Percentiles rank a stretch among this genome's conserved stretches.
These are phyloP conservation scores for Termitomyces sp. DNA, from an alignment of 768 basidiomycete species.

Conservation along the genomic window DNA sequence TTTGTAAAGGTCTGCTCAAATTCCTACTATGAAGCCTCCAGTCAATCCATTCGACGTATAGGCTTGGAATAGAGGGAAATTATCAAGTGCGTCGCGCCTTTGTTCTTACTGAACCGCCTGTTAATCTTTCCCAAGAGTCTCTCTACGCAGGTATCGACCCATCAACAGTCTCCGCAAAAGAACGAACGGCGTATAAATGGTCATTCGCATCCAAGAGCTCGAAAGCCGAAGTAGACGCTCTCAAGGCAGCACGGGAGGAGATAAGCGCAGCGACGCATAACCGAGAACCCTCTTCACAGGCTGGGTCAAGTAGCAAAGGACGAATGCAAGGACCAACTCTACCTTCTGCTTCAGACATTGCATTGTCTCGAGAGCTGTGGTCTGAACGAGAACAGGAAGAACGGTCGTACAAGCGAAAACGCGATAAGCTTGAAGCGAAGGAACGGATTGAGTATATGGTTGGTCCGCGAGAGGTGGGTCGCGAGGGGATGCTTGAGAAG, in stretches of 20 bases:
- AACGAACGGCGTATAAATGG: constrained; percentile 87
- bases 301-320: constrained; percentile 25
- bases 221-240: constrained; percentile 51
- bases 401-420: constrained; percentile 58
- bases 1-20: constrained; percentile 67
- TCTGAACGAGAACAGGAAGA: constrained; percentile 51
- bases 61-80: constrained; percentile 81
- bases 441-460: constrained; percentile 74
- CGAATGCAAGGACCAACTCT: constrained; percentile 65
- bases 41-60: constrained; percentile 21
- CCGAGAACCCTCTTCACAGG: constrained; percentile 13
- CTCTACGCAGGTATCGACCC: constrained; percentile 62
- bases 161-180: constrained; percentile 50
- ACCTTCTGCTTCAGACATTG: constrained; percentile 65
- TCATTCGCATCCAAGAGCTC: constrained; percentile 69
- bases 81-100: constrained; percentile 46
- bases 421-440: constrained; percentile 60
- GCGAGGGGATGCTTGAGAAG: constrained; percentile 86
- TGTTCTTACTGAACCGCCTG: not conserved
- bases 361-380: constrained; percentile 61
- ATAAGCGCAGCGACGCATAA: constrained; percentile 50
- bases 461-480: constrained; percentile 76
- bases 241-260: constrained; percentile 56
- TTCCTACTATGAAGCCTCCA: not conserved
- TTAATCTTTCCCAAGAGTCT: constrained; percentile 30